Percentiles rank a stretch among this genome's conserved stretches.
Evolutionary conservation across 2,329 filamentous ascomycete genomes (phyloP).

Genomic region (Penicillium sp.): DNA sequence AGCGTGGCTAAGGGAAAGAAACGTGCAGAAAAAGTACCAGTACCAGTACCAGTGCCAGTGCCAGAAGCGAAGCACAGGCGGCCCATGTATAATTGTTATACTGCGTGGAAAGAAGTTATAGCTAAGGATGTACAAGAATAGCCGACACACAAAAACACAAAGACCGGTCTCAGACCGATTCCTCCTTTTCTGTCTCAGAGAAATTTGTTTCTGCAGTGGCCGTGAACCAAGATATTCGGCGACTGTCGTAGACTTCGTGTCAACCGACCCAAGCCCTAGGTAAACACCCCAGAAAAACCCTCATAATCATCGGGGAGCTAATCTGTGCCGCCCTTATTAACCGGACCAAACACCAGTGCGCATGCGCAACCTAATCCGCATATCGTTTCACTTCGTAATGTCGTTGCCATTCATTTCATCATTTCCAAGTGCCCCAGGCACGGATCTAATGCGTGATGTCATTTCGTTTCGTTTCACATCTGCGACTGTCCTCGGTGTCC

Average conservation of each 20-base stretch:
- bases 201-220: neutral
- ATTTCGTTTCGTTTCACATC: neutral
- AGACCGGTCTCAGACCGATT: constrained; percentile 1
- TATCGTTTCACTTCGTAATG: constrained; percentile 10
- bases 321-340: neutral
- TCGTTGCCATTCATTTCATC: neutral
- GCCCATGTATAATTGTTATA: no score
- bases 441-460: neutral
- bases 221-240: no score
- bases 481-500: no score
- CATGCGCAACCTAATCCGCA: neutral
- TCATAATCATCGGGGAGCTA: neutral
- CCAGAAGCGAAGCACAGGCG: neutral
- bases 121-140: neutral
- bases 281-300: no score
- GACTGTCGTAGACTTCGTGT: no score
- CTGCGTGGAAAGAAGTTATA: neutral
- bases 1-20: neutral
- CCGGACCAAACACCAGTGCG: neutral
- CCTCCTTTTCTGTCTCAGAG: neutral
- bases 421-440: neutral
- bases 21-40: neutral
- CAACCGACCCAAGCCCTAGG: no score
- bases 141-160: neutral
- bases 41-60: neutral